Evolutionary conservation across 768 basidiomycete species (phyloP).

Genomic region (Crucibulum laeve): DNA sequence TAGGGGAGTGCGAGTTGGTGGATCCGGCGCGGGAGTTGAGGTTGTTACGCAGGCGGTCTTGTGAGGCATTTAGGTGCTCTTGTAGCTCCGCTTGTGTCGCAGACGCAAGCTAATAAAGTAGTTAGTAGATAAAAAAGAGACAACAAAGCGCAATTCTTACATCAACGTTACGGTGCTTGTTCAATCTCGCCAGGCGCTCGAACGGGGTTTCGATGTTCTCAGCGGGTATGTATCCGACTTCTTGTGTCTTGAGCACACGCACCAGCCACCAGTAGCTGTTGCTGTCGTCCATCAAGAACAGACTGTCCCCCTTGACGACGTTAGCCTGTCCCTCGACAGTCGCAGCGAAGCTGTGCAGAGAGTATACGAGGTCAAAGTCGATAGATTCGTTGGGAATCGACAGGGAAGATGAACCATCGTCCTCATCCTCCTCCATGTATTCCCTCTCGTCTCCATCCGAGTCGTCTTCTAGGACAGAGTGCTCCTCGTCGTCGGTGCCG

Average conservation of each 20-base stretch:
- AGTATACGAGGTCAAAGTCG: slow-evolving; percentile 90
- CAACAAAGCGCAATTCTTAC: slow-evolving; percentile 46
- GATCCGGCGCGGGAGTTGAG: slow-evolving; percentile 44
- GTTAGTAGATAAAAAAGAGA: slow-evolving; percentile 7
- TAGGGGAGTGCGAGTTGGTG: slow-evolving; percentile 48
- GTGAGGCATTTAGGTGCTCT: slow-evolving; percentile 43
- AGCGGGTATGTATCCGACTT: slow-evolving; percentile 98
- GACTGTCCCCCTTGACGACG: slow-evolving; percentile 96
- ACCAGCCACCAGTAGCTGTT: slow-evolving; percentile 99
- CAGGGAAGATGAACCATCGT: slow-evolving; percentile 75
- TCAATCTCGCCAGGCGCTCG: slow-evolving; percentile 89
- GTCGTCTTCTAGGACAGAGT: slow-evolving; percentile 83
- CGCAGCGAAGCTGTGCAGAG: slow-evolving; percentile 94
- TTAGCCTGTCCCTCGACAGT: slow-evolving; percentile 99
- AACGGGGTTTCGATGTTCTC: slow-evolving; percentile 99
- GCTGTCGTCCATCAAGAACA: slow-evolving; percentile 95
- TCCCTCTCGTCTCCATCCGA: slow-evolving; percentile 72
- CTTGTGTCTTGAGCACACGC: slow-evolving; percentile 95
- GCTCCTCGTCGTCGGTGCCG: slow-evolving; percentile 62
- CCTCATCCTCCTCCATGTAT: slow-evolving; percentile 69
- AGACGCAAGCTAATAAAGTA: slow-evolving; percentile 54
- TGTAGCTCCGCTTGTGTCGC: slow-evolving; percentile 70
- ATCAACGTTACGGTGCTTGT: slow-evolving; percentile 97
- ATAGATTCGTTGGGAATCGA: slow-evolving; percentile 90
- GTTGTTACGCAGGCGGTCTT: slow-evolving; percentile 51